These are phyloP conservation scores for Pseudogymnoascus destructans DNA, from an alignment of 2,329 filamentous ascomycete genomes.

Conservation along the genomic window DNA sequence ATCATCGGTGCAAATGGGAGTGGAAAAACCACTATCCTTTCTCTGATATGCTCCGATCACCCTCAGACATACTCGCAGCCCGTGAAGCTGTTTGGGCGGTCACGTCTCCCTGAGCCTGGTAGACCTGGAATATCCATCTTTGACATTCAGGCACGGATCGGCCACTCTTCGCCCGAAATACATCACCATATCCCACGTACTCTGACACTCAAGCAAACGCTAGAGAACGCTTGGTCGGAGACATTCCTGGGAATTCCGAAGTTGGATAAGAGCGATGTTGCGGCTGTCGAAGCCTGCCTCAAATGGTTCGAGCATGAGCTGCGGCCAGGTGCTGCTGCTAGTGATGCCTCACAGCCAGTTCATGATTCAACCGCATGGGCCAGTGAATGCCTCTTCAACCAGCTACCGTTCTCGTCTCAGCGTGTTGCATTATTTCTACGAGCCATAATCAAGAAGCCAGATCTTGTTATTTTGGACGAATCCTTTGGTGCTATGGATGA, in stretches of 20 bases:
- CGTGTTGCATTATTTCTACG: conserved; percentile 75
- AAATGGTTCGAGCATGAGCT: conserved; percentile 69
- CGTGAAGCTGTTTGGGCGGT: conserved; percentile 72
- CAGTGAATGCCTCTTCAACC: conserved; percentile 52
- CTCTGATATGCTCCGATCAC: conserved; percentile 87
- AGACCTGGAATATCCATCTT: conserved; percentile 72
- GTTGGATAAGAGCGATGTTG: conserved; percentile 42
- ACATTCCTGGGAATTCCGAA: conserved; percentile 64
- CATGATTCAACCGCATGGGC: conserved; percentile 44
- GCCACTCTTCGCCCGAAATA: conserved; percentile 87
- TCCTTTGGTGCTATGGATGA: conserved; percentile 80
- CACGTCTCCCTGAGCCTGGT: conserved; percentile 57
- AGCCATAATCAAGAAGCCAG: conserved; percentile 65
- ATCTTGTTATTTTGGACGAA: conserved; percentile 76
- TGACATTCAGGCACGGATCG: conserved; percentile 79
- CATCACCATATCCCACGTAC: conserved; percentile 81
- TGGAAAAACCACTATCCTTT: conserved; percentile 89
- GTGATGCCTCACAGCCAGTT: conserved; percentile 12
- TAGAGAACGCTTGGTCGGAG: conserved; percentile 84
- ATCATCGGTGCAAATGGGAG: conserved; percentile 90
- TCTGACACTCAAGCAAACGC: conserved; percentile 56
- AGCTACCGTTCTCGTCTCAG: conserved; percentile 68
- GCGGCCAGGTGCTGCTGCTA: conserved; percentile 29
- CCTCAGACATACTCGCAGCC: conserved; percentile 87
- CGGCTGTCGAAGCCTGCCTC: conserved; percentile 55